Conservation (phyloP, 78 protist species). For the Dictyostelium firmibasis region DNA sequence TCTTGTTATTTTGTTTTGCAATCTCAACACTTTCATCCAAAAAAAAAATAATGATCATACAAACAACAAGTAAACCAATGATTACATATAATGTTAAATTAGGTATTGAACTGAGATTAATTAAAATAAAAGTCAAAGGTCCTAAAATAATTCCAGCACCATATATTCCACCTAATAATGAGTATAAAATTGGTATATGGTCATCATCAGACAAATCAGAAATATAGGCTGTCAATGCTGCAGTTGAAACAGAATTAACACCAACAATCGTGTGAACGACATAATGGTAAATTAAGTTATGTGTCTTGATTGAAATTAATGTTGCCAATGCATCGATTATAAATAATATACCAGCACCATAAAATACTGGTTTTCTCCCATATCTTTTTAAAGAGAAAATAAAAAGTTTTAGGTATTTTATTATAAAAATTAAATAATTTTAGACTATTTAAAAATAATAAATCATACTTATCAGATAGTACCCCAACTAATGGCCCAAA, state of each 20-base stretch:
- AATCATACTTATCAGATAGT: not conserved
- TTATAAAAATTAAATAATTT: not conserved
- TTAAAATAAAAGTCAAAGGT: not conserved
- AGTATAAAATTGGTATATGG: not conserved
- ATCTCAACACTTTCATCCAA: not conserved
- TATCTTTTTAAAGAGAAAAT: not conserved
- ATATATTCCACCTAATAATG: not conserved
- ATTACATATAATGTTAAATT: not conserved
- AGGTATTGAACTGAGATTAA: not conserved
- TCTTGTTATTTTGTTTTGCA: not conserved
- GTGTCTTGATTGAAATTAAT: not conserved
- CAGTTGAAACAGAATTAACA: not conserved
- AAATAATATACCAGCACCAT: not conserved
- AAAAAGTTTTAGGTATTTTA: too few species aligned
- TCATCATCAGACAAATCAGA: slow-evolving; percentile 8
- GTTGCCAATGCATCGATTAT: not conserved
- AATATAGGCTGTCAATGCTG: not conserved
- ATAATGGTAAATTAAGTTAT: not conserved
- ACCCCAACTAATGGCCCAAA: slow-evolving; percentile 28
- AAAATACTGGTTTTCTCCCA: slow-evolving; percentile 27
- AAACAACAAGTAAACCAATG: not conserved
- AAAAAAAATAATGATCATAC: not conserved
- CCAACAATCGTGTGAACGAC: slow-evolving; percentile 31
- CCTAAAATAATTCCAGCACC: slow-evolving; percentile 9
- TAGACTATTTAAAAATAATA: not conserved